Conservation (phyloP, 2,329 filamentous ascomycete species). For the Talaromyces sp. region DNA sequence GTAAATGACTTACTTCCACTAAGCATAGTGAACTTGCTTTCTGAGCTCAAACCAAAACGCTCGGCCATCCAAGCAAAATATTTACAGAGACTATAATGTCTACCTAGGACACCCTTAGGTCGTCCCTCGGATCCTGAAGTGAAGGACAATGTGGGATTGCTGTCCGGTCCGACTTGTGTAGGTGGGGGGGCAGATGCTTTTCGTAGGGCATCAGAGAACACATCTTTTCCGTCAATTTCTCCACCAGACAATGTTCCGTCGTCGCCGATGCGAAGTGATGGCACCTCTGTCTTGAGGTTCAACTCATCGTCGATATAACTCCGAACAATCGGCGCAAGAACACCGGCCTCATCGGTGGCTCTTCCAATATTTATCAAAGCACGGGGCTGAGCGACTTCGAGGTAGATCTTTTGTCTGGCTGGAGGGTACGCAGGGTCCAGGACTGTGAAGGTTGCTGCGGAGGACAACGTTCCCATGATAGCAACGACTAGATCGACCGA, state of each 20-base stretch:
- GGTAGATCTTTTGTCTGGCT: constrained; percentile 74
- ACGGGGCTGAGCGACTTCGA: constrained; percentile 73
- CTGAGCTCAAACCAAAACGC: constrained; percentile 68
- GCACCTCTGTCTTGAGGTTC: constrained; percentile 68
- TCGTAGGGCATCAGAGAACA: constrained; percentile 50
- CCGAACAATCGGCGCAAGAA: constrained; percentile 57
- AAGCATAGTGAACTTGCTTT: constrained; percentile 77
- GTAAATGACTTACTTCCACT: constrained; percentile 55
- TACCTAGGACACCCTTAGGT: constrained; percentile 82
- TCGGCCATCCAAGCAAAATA: constrained; percentile 95
- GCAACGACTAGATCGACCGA: constrained; percentile 73
- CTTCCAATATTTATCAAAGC: constrained; percentile 71
- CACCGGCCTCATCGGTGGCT: constrained; percentile 66
- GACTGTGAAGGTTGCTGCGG: constrained; percentile 54
- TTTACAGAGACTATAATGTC: constrained; percentile 79
- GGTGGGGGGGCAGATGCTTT: constrained; percentile 53
- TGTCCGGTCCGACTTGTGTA: constrained; percentile 82
- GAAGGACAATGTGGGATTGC: constrained; percentile 70
- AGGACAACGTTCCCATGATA: constrained; percentile 67
- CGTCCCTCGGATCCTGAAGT: constrained; percentile 71
- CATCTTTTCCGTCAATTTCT: constrained; percentile 61
- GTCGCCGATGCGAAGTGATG: constrained; percentile 67
- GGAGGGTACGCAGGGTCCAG: constrained; percentile 82
- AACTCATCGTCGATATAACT: constrained; percentile 72
- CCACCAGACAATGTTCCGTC: constrained; percentile 73